Conservation (phyloP, 2,329 filamentous ascomycete genomes). For the Monilinia vaccinii-corymbosi region DNA sequence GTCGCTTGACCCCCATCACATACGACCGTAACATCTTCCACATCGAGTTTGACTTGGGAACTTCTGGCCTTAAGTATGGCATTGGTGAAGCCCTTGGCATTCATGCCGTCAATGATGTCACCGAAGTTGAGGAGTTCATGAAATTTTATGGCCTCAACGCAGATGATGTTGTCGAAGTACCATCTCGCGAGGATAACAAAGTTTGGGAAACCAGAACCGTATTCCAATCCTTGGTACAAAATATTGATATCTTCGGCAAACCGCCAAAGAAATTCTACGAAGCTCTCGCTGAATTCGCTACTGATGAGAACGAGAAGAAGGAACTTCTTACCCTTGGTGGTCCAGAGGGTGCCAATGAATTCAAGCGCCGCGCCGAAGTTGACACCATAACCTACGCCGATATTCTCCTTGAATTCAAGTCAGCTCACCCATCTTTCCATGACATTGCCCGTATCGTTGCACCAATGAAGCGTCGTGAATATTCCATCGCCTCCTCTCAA, state of each 20-base stretch:
- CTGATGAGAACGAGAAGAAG: conserved; percentile 72
- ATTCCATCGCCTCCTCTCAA: conserved; percentile 97
- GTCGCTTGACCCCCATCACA: conserved; percentile 73
- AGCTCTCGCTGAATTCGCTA: conserved; percentile 74
- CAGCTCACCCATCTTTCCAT: conserved; percentile 79
- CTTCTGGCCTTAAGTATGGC: conserved; percentile 87
- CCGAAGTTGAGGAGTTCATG: conserved; percentile 77
- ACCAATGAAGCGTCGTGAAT: conserved; percentile 93
- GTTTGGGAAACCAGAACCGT: conserved; percentile 82
- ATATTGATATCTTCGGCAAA: conserved; percentile 92
- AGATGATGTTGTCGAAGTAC: conserved; percentile 82
- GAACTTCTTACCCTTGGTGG: conserved; percentile 69
- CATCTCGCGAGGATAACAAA: conserved; percentile 66
- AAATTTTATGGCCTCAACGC: conserved; percentile 77
- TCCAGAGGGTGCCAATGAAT: conserved; percentile 74
- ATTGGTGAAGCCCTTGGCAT: conserved; percentile 96
- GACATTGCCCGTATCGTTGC: conserved; percentile 81
- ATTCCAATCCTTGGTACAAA: conserved; percentile 84
- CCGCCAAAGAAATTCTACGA: conserved; percentile 99
- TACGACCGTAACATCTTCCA: conserved; percentile 99
- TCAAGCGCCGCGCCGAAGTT: conserved; percentile 85
- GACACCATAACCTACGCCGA: conserved; percentile 90
- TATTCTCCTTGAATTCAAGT: conserved; percentile 79
- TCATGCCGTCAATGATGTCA: conserved; percentile 84
- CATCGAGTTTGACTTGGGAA: conserved; percentile 93